Evolutionary conservation across 306 rosid genomes (phyloP).

Genomic region (Heteromeles arbutifolia): DNA sequence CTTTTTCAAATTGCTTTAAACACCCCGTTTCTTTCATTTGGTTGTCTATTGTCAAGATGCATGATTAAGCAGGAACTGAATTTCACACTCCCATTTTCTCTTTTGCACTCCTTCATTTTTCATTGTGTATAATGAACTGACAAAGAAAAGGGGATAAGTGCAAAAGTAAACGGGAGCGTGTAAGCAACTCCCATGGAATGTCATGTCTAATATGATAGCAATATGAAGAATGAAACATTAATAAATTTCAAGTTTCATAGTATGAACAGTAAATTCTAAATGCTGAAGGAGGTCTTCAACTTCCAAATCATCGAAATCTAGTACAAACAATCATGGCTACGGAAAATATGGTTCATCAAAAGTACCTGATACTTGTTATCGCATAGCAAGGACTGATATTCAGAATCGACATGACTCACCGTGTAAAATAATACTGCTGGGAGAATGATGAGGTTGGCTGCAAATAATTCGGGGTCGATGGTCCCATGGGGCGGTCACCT

Average conservation of each 20-base stretch:
- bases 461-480: background rate
- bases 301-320: conserved; percentile 21
- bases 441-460: background rate
- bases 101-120: too few species aligned
- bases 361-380: conserved; percentile 8
- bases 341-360: conserved; percentile 13
- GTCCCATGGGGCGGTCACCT: conserved; percentile 9
- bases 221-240: background rate
- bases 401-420: conserved; percentile 7
- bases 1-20: background rate
- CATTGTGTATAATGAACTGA: too few species aligned
- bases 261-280: background rate
- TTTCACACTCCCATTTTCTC: background rate
- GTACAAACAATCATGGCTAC: conserved; percentile 23
- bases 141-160: too few species aligned
- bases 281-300: conserved; percentile 58
- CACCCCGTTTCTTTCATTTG: background rate
- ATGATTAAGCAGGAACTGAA: too few species aligned
- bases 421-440: background rate
- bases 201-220: background rate
- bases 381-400: background rate
- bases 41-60: background rate
- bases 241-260: background rate
- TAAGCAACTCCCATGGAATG: background rate
- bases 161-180: background rate